Evolutionary conservation across 106 monocot genomes (phyloP).

Genomic region (Dendrobium officinale): DNA sequence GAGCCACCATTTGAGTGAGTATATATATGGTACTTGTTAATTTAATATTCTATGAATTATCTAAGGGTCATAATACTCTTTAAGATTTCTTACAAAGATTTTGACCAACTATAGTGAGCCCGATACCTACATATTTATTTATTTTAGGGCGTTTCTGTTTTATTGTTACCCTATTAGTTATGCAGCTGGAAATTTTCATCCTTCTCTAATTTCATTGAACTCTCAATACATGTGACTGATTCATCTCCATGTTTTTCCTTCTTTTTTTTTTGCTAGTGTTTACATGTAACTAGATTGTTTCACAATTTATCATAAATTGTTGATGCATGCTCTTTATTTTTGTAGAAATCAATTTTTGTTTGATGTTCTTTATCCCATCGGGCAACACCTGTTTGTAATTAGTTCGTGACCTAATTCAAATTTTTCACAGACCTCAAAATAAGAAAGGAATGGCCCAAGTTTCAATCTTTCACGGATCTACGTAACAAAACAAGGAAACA

Average conservation of each 20-base stretch:
- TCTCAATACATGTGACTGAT: neutral
- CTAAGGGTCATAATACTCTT: neutral
- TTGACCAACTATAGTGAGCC: neutral
- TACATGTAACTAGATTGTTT: too few relatives aligned
- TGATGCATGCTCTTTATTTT: neutral
- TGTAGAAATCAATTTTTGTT: neutral
- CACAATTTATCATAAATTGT: too few relatives aligned
- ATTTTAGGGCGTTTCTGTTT: neutral
- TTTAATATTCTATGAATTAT: neutral
- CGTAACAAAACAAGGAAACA: too few relatives aligned
- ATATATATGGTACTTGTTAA: neutral
- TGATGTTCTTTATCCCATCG: neutral
- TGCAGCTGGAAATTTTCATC: neutral
- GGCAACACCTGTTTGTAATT: neutral
- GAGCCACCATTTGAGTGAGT: slow-evolving; percentile 94
- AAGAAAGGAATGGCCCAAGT: too few relatives aligned
- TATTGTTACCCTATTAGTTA: neutral
- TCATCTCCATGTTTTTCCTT: neutral
- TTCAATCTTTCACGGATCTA: too few relatives aligned
- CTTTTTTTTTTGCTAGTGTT: too few relatives aligned
- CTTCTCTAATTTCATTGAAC: neutral
- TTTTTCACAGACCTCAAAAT: too few relatives aligned
- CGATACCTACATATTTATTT: neutral
- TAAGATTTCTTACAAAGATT: neutral
- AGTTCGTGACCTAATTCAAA: too few relatives aligned